Conservation (phyloP, 129 eudicot species). For the Cynara cardunculus region DNA sequence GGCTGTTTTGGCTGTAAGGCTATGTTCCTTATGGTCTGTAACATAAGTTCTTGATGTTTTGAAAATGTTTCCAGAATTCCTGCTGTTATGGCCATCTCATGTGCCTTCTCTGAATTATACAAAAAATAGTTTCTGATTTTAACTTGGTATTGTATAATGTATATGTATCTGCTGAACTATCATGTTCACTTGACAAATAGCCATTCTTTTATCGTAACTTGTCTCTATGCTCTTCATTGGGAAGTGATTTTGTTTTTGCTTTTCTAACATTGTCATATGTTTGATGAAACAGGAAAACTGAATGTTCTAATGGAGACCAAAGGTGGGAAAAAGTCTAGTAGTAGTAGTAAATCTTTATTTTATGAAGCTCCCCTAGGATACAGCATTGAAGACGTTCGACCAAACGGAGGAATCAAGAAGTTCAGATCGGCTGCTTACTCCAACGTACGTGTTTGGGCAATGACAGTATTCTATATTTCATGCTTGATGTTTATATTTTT, state of each 20-base stretch:
- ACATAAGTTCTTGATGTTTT: neutral
- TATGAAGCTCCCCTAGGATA: constrained; percentile 97
- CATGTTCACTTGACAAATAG: neutral
- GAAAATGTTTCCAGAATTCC: neutral
- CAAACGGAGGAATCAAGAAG: constrained; percentile 97
- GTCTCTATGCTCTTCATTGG: neutral
- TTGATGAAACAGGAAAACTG: constrained; percentile 38
- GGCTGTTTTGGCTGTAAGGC: too few species aligned
- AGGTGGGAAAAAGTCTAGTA: constrained; percentile 98
- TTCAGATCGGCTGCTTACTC: constrained; percentile 99
- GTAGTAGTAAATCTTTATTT: constrained; percentile 68
- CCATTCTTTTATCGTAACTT: neutral
- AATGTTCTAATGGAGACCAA: constrained; percentile 93
- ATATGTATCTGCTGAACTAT: neutral
- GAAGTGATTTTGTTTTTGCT: neutral
- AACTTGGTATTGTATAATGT: too few species aligned
- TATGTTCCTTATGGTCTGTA: neutral
- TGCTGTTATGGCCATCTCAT: too few species aligned
- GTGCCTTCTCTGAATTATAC: neutral
- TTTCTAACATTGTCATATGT: neutral
- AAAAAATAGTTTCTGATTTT: too few species aligned
- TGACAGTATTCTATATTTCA: neutral
- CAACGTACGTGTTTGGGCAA: constrained; percentile 56
- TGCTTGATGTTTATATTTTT: neutral
- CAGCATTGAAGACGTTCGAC: constrained; percentile 99